A percentile compares a stretch with the other conserved stretches of the same genome.
Conservation (phyloP, 345 rosid genomes). For the Gynandropsis gynandra region DNA sequence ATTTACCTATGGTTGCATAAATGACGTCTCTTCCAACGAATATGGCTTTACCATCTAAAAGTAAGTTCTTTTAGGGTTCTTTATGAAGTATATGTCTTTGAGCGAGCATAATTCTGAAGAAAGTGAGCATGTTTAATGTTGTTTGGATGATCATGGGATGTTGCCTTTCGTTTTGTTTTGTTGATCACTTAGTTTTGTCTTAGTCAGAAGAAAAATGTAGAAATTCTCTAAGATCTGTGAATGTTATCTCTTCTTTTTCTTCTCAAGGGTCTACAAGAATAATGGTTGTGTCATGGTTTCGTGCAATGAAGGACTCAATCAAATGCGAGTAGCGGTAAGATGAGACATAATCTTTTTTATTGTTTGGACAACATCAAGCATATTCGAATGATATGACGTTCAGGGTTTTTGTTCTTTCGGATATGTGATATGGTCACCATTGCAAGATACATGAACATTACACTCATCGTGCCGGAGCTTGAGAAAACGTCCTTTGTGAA, state of each 20-base stretch:
- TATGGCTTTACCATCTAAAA: too few relatives aligned
- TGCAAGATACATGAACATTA: slow-evolving; percentile 80
- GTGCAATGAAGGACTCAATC: slow-evolving; percentile 60
- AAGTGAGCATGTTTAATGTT: too few relatives aligned
- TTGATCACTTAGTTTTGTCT: too few relatives aligned
- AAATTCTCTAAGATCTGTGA: background rate
- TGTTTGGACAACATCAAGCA: background rate
- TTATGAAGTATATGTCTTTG: too few relatives aligned
- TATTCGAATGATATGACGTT: slow-evolving; percentile 1
- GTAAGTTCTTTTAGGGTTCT: too few relatives aligned
- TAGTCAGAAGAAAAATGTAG: background rate
- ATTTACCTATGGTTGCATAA: too few relatives aligned
- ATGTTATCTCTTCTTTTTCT: too few relatives aligned
- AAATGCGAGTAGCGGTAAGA: slow-evolving; percentile 97
- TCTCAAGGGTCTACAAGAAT: too few relatives aligned
- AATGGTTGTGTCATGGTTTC: slow-evolving; percentile 10
- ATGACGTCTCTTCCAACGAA: too few relatives aligned
- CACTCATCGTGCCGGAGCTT: slow-evolving; percentile 84
- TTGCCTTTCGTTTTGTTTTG: too few relatives aligned
- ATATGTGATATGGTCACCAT: slow-evolving; percentile 95
- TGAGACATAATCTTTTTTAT: background rate
- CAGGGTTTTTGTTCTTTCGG: slow-evolving; percentile 32
- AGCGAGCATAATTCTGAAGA: too few relatives aligned
- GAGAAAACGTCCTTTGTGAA: slow-evolving; percentile 95
- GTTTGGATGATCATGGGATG: too few relatives aligned